Conservation (phyloP, 2,329 filamentous ascomycete genomes). For the Exserohilum turcica region DNA sequence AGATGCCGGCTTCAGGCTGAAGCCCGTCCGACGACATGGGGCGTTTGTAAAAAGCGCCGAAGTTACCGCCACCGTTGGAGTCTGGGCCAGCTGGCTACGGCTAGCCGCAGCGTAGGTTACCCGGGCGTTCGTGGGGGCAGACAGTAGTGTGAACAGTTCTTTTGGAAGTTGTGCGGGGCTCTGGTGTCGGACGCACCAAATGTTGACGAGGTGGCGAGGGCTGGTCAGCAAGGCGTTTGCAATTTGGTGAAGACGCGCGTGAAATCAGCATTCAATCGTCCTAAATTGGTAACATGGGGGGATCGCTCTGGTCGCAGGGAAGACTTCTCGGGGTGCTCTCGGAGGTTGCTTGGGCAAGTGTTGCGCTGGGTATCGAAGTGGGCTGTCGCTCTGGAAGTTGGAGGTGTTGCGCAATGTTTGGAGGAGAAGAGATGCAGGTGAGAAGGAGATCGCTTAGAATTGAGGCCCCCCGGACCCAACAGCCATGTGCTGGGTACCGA, state of each 20-base stretch:
- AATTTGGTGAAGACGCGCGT: background rate
- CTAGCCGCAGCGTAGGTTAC: conserved; percentile 1
- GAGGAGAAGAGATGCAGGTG: conserved; percentile 1
- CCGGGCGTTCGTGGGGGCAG: conserved; percentile 7
- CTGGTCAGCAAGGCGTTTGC: conserved; percentile 4
- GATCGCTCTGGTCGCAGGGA: background rate
- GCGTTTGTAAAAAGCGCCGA: conserved; percentile 6
- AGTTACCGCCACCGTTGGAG: conserved; percentile 5
- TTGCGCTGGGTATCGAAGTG: conserved; percentile 7
- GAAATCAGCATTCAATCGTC: conserved; percentile 8
- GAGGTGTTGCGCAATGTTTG: conserved; percentile 1
- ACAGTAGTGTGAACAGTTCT: background rate
- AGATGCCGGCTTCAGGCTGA: conserved; percentile 42
- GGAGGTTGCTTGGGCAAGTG: conserved; percentile 12
- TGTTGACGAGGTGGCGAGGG: conserved; percentile 3
- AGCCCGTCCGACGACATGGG: conserved; percentile 32
- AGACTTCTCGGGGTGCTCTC: conserved; percentile 8
- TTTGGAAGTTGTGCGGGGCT: too few species aligned
- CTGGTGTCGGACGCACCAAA: conserved; percentile 4
- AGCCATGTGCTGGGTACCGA: conserved; percentile 1
- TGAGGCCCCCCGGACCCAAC: conserved; percentile 4
- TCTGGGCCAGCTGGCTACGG: background rate
- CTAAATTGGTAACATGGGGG: conserved; percentile 8
- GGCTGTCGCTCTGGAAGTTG: conserved; percentile 6
- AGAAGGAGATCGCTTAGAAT: conserved; percentile 2